Percentiles rank a stretch among this genome's conserved stretches.
Evolutionary conservation across 2,329 filamentous ascomycete species (phyloP).

Genomic region (Fusarium brevicatenulatum): DNA sequence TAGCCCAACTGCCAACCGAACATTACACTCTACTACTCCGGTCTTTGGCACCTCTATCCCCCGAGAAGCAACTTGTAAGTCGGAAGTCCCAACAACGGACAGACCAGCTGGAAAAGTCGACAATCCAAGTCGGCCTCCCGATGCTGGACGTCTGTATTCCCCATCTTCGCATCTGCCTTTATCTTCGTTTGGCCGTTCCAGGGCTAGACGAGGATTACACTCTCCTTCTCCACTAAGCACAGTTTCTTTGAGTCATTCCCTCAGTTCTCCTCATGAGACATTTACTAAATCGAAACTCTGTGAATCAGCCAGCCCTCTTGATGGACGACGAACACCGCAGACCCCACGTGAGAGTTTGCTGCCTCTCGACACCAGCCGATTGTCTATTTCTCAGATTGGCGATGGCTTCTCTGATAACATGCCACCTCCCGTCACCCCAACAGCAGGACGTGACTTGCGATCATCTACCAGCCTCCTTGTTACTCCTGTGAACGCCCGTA

Average conservation of each 20-base stretch:
- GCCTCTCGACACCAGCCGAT: slow-evolving; percentile 81
- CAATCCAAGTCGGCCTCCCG: slow-evolving; percentile 38
- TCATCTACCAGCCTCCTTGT: slow-evolving; percentile 67
- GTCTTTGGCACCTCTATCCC: slow-evolving; percentile 51
- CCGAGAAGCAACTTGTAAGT: slow-evolving; percentile 60
- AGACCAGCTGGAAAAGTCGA: slow-evolving; percentile 21
- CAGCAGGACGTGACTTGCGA: slow-evolving; percentile 64
- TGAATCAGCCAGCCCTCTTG: slow-evolving; percentile 70
- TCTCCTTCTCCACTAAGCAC: slow-evolving; percentile 50
- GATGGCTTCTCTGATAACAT: slow-evolving; percentile 52
- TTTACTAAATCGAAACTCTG: slow-evolving; percentile 62
- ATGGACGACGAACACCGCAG: slow-evolving; percentile 72
- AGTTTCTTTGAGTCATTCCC: slow-evolving; percentile 43
- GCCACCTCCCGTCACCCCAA: slow-evolving; percentile 81
- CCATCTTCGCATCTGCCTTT: slow-evolving; percentile 49
- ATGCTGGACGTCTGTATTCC: slow-evolving; percentile 48
- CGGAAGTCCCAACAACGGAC: slow-evolving; percentile 34
- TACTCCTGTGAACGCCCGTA: slow-evolving; percentile 75
- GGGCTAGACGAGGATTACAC: slow-evolving; percentile 45
- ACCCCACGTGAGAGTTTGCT: slow-evolving; percentile 81
- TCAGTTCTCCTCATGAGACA: slow-evolving; percentile 49
- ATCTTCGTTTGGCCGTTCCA: slow-evolving; percentile 52
- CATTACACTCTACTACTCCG: slow-evolving; percentile 55
- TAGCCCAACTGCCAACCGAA: slow-evolving; percentile 59
- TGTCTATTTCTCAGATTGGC: slow-evolving; percentile 78